Percentiles rank a stretch among this genome's conserved stretches.
These are phyloP conservation scores for Penicillium antarcticum DNA, from an alignment of 495 filamentous ascomycete genomes.

Conservation along the genomic window DNA sequence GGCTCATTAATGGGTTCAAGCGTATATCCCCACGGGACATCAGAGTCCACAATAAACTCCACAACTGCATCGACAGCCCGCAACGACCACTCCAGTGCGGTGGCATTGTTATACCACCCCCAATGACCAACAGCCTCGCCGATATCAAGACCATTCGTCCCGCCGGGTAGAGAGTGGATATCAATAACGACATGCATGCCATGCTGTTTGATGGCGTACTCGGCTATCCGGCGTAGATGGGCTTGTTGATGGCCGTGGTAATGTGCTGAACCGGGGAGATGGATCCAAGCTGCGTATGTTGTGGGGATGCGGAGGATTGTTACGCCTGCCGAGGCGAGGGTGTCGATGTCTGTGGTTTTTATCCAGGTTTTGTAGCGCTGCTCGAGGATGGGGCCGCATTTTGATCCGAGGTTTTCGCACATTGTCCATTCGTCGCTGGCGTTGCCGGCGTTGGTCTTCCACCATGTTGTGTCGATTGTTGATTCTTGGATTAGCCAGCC, in stretches of 20 bases:
- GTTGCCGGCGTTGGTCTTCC: constrained; percentile 16
- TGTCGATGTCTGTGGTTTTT: constrained; percentile 27
- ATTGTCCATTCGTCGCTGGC: constrained; percentile 32
- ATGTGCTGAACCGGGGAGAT: constrained; percentile 26
- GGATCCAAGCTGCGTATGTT: constrained; percentile 24
- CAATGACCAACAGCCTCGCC: constrained; percentile 27
- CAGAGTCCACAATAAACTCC: constrained; percentile 22
- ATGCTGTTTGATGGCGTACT: constrained; percentile 25
- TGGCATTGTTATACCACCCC: constrained; percentile 29
- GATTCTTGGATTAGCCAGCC: constrained; percentile 36
- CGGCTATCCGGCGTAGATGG: constrained; percentile 23
- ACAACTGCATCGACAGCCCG: constrained; percentile 23
- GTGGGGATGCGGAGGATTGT: constrained; percentile 31
- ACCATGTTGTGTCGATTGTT: constrained; percentile 27
- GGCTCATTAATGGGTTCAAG: constrained; percentile 32
- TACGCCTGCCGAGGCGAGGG: constrained; percentile 19
- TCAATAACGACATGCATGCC: constrained; percentile 32
- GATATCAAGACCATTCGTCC: constrained; percentile 26
- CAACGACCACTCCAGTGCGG: constrained; percentile 25
- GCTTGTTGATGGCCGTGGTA: constrained; percentile 27
- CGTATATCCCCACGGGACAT: constrained; percentile 21
- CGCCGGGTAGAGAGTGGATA: constrained; percentile 31
- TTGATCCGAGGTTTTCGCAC: constrained; percentile 21
- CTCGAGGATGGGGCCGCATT: constrained; percentile 23
- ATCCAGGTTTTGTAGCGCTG: constrained; percentile 30